Evolutionary conservation across 129 eudicot genomes (phyloP).

Genomic region (Lonicera japonica): DNA sequence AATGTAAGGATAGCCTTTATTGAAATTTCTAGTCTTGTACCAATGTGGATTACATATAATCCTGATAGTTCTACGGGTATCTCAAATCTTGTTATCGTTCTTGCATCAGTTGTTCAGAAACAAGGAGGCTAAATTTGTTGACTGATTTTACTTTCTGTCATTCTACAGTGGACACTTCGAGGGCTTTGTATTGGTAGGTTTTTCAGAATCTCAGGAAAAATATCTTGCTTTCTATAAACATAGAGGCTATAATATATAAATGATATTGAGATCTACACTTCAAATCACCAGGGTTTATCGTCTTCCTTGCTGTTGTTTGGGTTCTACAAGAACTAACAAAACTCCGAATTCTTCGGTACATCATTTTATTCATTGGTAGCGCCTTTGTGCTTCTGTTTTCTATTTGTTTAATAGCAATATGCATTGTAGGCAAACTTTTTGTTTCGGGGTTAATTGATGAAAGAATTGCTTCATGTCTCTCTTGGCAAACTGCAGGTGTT

Average conservation of each 20-base stretch:
- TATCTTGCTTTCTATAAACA: constrained; percentile 1
- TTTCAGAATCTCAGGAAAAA: background rate
- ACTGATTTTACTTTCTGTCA: constrained; percentile 9
- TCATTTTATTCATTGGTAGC: constrained; percentile 49
- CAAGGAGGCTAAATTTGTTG: constrained; percentile 6
- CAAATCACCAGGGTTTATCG: constrained; percentile 39
- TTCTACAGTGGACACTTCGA: constrained; percentile 55
- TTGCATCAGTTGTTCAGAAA: background rate
- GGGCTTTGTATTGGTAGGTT: constrained; percentile 42
- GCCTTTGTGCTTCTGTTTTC: background rate
- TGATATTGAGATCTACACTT: constrained; percentile 12
- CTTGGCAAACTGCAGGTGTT: constrained; percentile 60
- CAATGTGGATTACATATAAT: no score
- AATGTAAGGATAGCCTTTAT: constrained; percentile 24
- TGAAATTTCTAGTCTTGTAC: background rate
- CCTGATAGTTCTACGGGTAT: background rate
- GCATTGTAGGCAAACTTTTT: background rate
- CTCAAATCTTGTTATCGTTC: background rate
- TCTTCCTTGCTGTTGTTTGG: constrained; percentile 52
- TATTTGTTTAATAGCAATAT: background rate
- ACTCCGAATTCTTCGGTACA: constrained; percentile 49
- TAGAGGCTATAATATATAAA: constrained; percentile 10
- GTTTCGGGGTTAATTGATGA: background rate
- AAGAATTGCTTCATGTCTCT: background rate
- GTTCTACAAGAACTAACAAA: constrained; percentile 60